Percentiles rank a stretch among this genome's conserved stretches.
phyloP scores from a whole-genome alignment of 2,329 filamentous ascomycete species.

The Escovopsis weberi region DNA sequence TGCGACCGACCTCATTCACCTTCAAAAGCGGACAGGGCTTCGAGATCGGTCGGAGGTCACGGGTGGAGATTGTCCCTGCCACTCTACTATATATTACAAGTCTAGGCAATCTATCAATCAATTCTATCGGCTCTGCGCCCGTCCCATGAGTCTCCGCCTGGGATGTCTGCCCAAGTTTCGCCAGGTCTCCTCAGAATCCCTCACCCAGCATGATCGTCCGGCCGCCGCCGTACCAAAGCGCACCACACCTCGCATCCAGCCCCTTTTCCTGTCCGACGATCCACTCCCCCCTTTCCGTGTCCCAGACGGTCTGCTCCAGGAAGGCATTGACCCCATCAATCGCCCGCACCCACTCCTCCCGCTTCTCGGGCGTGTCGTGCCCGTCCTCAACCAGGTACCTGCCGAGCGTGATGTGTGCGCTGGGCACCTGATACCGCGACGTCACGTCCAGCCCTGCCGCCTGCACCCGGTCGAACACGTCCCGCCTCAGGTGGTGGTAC shows the following conservation, averaged over 20 bases:
- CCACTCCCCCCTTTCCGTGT: constrained; percentile 37
- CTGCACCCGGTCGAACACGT: constrained; percentile 51
- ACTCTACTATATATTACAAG: too few species aligned
- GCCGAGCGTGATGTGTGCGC: constrained; percentile 76
- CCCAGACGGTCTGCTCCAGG: constrained; percentile 60
- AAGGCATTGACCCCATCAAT: constrained; percentile 68
- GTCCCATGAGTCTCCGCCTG: not conserved
- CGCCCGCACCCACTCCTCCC: constrained; percentile 48
- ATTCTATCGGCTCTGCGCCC: not conserved
- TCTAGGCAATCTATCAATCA: not conserved
- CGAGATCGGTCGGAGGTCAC: too few species aligned
- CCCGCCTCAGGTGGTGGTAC: constrained; percentile 79
- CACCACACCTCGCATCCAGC: constrained; percentile 58
- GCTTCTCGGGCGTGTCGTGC: constrained; percentile 41
- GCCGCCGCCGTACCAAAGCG: constrained; percentile 79
- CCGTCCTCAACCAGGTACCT: constrained; percentile 60
- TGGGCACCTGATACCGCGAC: constrained; percentile 76
- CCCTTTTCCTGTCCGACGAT: constrained; percentile 75
- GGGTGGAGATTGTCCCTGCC: too few species aligned
- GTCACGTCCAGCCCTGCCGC: constrained; percentile 53
- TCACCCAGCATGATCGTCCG: constrained; percentile 50
- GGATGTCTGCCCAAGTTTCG: not conserved
- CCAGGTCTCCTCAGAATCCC: constrained; percentile 32
- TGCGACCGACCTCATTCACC: too few species aligned
- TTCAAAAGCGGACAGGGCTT: too few species aligned